Conservation (phyloP, 2,329 filamentous ascomycete species). For the Cercospora sp. region DNA sequence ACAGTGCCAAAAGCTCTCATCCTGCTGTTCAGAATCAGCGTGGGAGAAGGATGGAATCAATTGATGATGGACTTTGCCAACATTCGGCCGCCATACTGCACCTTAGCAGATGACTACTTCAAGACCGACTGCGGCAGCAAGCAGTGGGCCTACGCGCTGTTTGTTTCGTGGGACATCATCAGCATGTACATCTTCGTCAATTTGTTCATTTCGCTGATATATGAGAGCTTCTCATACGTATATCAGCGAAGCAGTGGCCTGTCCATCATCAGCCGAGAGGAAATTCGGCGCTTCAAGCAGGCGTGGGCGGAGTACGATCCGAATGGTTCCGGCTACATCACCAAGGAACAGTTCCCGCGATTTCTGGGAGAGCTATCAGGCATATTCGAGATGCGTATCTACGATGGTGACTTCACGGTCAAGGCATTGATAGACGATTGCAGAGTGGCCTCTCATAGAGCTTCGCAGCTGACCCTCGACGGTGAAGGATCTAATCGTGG, state of each 20-base stretch:
- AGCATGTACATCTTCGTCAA: slow-evolving; percentile 99
- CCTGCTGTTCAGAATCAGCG: slow-evolving; percentile 87
- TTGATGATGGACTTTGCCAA: slow-evolving; percentile 94
- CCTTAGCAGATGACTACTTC: slow-evolving; percentile 70
- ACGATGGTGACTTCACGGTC: slow-evolving; percentile 86
- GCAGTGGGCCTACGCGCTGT: slow-evolving; percentile 82
- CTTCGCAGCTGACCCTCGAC: slow-evolving; percentile 52
- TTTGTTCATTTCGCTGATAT: slow-evolving; percentile 96
- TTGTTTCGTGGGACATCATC: slow-evolving; percentile 97
- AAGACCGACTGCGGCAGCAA: slow-evolving; percentile 90
- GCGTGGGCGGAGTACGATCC: slow-evolving; percentile 97
- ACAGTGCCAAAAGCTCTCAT: slow-evolving; percentile 93
- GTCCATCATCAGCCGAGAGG: slow-evolving; percentile 84
- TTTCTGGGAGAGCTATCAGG: slow-evolving; percentile 88
- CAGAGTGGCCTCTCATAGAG: slow-evolving; percentile 54
- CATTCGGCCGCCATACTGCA: slow-evolving; percentile 78
- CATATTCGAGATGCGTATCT: slow-evolving; percentile 95
- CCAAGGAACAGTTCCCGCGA: slow-evolving; percentile 83
- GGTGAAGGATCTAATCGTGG: slow-evolving; percentile 33
- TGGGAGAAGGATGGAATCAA: slow-evolving; percentile 93
- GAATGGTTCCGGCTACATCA: slow-evolving; percentile 85
- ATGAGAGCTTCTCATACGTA: slow-evolving; percentile 98
- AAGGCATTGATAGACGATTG: slow-evolving; percentile 84
- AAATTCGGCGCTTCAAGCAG: slow-evolving; percentile 95
- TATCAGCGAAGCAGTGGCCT: slow-evolving; percentile 96